Percentiles rank a stretch among this genome's conserved stretches.
phyloP scores from a whole-genome alignment of 1,284 basidiomycete genomes.

The Porogramme epimiltina region DNA sequence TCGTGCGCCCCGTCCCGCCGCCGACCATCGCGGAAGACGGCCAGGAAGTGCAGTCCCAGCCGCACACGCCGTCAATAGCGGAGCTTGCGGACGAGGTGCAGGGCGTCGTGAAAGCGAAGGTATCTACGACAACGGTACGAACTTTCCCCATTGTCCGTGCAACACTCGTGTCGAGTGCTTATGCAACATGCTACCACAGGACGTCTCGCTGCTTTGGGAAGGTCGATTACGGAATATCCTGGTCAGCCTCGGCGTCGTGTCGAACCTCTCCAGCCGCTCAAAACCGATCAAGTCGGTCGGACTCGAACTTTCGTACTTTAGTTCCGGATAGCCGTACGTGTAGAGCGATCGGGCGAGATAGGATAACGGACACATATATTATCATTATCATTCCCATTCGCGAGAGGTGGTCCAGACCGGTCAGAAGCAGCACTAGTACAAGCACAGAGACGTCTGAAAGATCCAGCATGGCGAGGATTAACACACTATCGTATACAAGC shows the following conservation, averaged over 20 bases:
- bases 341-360: not conserved
- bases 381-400: conserved; percentile 10
- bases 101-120: conserved; percentile 88
- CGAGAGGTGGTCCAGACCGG: conserved; percentile 20
- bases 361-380: not conserved
- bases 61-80: conserved; percentile 10
- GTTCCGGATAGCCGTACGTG: conserved; percentile 58
- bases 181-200: conserved; percentile 45
- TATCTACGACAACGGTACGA: conserved; percentile 85
- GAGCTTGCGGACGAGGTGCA: conserved; percentile 50
- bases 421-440: conserved; percentile 20
- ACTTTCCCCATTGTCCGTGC: not conserved
- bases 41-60: too few species aligned
- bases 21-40: too few species aligned
- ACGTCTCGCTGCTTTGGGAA: conserved; percentile 92
- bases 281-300: conserved; percentile 89
- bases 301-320: conserved; percentile 91
- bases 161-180: not conserved
- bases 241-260: conserved; percentile 86
- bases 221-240: conserved; percentile 89
- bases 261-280: conserved; percentile 81
- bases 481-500: conserved; percentile 19
- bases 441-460: conserved; percentile 20
- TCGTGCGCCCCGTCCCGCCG: too few species aligned
- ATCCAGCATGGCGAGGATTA: conserved; percentile 20